Conservation (phyloP, 495 filamentous ascomycete genomes). For the Glutinoglossum americanum region DNA sequence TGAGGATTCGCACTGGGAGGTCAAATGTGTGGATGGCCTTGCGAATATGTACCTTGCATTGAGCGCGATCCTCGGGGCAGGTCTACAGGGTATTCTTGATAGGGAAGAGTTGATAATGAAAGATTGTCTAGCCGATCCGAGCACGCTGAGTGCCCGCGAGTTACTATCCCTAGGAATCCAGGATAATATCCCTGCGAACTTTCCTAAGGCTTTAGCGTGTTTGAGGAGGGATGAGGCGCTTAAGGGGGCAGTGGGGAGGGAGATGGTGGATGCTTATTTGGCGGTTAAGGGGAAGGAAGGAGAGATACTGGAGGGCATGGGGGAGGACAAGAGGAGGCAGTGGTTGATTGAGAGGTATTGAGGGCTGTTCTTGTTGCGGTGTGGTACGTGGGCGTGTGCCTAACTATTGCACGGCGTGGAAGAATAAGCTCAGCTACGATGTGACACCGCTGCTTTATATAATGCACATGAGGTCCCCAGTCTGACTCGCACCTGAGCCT, state of each 20-base stretch:
- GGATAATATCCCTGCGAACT: not conserved
- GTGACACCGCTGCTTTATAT: no score
- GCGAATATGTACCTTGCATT: conserved; percentile 53
- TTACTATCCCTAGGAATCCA: not conserved
- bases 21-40: conserved; percentile 47
- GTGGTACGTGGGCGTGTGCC: no score
- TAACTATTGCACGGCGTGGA: no score
- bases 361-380: not conserved
- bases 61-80: conserved; percentile 43
- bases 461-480: no score
- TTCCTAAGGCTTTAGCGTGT: not conserved
- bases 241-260: not conserved
- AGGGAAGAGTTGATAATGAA: conserved; percentile 24
- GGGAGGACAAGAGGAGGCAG: not conserved
- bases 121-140: conserved; percentile 15
- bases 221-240: not conserved
- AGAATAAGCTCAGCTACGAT: no score
- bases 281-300: not conserved
- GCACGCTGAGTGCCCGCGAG: not conserved
- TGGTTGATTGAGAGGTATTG: not conserved
- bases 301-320: not conserved
- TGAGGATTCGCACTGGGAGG: conserved; percentile 41
- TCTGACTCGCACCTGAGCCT: no score
- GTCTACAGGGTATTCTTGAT: conserved; percentile 33
- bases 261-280: not conserved